phyloP scores from a whole-genome alignment of 2,329 filamentous ascomycete genomes.

The Fusarium nelsonii region DNA sequence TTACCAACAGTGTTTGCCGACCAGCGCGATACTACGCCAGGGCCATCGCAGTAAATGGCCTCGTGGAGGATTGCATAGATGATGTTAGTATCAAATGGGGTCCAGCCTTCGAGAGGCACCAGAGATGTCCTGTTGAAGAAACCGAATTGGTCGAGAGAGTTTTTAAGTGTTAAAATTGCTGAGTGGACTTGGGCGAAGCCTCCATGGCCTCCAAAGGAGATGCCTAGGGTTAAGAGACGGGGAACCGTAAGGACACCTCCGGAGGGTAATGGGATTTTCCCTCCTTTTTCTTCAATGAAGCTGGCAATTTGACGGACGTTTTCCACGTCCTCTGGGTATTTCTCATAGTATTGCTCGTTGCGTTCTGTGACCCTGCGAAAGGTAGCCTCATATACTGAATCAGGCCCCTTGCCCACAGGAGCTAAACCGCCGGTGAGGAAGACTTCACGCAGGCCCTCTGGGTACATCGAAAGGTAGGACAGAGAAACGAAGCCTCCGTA shows the following conservation, averaged over 20 bases:
- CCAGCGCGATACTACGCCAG: constrained; percentile 75
- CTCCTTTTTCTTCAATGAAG: constrained; percentile 71
- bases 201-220: constrained; percentile 82
- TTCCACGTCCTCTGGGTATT: constrained; percentile 84
- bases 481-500: constrained; percentile 90
- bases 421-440: constrained; percentile 89
- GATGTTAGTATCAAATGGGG: constrained; percentile 79
- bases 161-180: constrained; percentile 75
- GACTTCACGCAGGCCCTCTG: constrained; percentile 81
- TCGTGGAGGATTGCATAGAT: constrained; percentile 92
- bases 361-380: constrained; percentile 77
- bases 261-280: constrained; percentile 71
- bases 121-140: constrained; percentile 80
- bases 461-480: constrained; percentile 86
- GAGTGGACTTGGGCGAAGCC: constrained; percentile 82
- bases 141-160: constrained; percentile 82
- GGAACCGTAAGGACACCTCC: constrained; percentile 79
- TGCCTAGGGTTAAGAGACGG: constrained; percentile 81
- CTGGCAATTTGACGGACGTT: constrained; percentile 74
- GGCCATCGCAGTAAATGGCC: constrained; percentile 83
- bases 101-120: constrained; percentile 73
- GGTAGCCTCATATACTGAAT: constrained; percentile 79
- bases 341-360: constrained; percentile 83
- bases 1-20: constrained; percentile 75
- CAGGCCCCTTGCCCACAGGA: constrained; percentile 77